Evolutionary conservation across 2,329 filamentous ascomycete species (phyloP).

Genomic region (Penicillium sp.): DNA sequence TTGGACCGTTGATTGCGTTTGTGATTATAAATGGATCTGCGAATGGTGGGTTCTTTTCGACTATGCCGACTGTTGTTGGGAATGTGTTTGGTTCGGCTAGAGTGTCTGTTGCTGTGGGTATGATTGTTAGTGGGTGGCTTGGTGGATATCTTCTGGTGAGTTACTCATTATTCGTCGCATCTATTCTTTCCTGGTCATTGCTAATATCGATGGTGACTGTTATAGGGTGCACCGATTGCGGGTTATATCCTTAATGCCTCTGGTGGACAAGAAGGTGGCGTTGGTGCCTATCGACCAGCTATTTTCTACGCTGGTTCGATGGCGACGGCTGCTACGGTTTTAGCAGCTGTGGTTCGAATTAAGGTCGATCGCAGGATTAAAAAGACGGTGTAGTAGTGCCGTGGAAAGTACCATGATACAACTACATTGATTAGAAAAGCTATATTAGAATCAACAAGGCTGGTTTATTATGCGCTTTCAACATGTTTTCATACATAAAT

Average conservation of each 20-base stretch:
- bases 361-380: conserved; percentile 29
- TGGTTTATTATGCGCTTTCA: too few relatives aligned
- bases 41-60: conserved; percentile 69
- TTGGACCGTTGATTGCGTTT: conserved; percentile 63
- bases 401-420: not conserved
- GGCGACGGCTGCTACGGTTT: conserved; percentile 52
- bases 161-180: conserved; percentile 7
- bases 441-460: not conserved
- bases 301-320: conserved; percentile 67
- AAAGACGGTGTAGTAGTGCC: conserved; percentile 23
- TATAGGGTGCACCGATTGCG: conserved; percentile 63
- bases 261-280: conserved; percentile 56
- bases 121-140: conserved; percentile 67
- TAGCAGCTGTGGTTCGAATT: conserved; percentile 25
- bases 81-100: conserved; percentile 64
- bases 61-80: conserved; percentile 67
- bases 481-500: not conserved
- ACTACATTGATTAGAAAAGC: not conserved
- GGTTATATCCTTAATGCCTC: conserved; percentile 64
- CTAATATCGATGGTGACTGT: not conserved
- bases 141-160: conserved; percentile 66
- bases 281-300: conserved; percentile 63
- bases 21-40: conserved; percentile 65
- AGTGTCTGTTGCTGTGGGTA: conserved; percentile 64
- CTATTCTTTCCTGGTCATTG: not conserved